A percentile compares a stretch with the other conserved stretches of the same genome.
Conservation (phyloP, 352 stramenopile genomes). For the Phytopythium helicoides region DNA sequence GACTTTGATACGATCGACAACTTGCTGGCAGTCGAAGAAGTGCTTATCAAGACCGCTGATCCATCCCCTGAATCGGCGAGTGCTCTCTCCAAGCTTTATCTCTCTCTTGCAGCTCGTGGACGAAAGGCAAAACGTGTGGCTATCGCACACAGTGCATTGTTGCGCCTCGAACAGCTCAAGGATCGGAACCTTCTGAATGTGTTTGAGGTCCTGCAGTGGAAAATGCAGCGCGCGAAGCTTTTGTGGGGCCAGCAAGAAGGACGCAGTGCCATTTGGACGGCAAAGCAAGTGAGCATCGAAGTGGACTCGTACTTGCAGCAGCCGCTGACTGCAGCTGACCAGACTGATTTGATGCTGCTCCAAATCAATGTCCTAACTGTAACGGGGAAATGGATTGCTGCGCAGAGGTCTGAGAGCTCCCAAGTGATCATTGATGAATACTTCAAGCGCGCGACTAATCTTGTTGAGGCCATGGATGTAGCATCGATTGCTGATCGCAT, state of each 20-base stretch:
- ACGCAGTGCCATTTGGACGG: slow-evolving; percentile 71
- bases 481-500: slow-evolving; percentile 32
- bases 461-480: slow-evolving; percentile 48
- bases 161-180: slow-evolving; percentile 60
- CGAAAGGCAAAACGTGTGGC: slow-evolving; percentile 64
- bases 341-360: slow-evolving; percentile 41
- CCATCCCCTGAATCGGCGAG: slow-evolving; percentile 11
- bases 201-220: slow-evolving; percentile 54
- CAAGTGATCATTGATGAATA: slow-evolving; percentile 92
- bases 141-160: slow-evolving; percentile 61
- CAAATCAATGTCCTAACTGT: slow-evolving; percentile 64
- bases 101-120: slow-evolving; percentile 53
- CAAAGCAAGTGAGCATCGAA: slow-evolving; percentile 52
- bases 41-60: slow-evolving; percentile 44
- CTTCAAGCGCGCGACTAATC: slow-evolving; percentile 78
- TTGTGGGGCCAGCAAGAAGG: slow-evolving; percentile 74
- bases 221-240: slow-evolving; percentile 76
- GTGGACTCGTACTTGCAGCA: slow-evolving; percentile 27
- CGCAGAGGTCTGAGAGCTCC: slow-evolving; percentile 90
- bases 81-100: slow-evolving; percentile 47
- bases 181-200: slow-evolving; percentile 24
- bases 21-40: slow-evolving; percentile 62
- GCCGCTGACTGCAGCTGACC: slow-evolving; percentile 8
- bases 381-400: slow-evolving; percentile 92
- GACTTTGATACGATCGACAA: slow-evolving; percentile 59